A percentile compares a stretch with the other conserved stretches of the same genome.
Evolutionary conservation across 2,329 filamentous ascomycete genomes (phyloP).

Genomic region (Stachybotrys elegans): DNA sequence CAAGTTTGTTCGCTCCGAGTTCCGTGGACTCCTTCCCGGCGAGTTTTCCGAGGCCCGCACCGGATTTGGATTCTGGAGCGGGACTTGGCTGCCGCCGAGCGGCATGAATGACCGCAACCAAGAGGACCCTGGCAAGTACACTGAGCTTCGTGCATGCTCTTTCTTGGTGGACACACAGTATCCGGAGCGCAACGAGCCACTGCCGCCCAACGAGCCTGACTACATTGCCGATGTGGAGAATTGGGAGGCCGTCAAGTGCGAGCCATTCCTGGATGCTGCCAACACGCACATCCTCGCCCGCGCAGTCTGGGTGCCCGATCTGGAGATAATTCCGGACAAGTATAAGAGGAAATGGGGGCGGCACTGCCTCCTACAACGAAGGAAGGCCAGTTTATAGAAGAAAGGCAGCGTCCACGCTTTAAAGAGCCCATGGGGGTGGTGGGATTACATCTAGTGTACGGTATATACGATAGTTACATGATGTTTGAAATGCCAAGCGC

Average conservation of each 20-base stretch:
- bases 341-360: slow-evolving; percentile 76
- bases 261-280: slow-evolving; percentile 74
- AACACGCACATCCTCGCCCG: slow-evolving; percentile 70
- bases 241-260: slow-evolving; percentile 75
- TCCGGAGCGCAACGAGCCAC: slow-evolving; percentile 42
- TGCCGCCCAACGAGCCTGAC: slow-evolving; percentile 70
- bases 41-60: slow-evolving; percentile 74
- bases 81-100: slow-evolving; percentile 74
- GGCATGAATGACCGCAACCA: slow-evolving; percentile 92
- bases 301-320: slow-evolving; percentile 75
- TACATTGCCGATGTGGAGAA: slow-evolving; percentile 67
- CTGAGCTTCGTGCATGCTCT: slow-evolving; percentile 66
- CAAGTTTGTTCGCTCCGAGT: slow-evolving; percentile 89
- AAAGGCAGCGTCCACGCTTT: too few species aligned
- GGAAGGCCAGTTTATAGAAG: too few species aligned
- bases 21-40: slow-evolving; percentile 81
- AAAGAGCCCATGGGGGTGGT: too few species aligned
- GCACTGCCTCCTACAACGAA: slow-evolving; percentile 76
- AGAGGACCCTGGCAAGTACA: slow-evolving; percentile 85
- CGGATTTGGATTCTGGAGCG: slow-evolving; percentile 69
- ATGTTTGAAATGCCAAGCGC: too few species aligned
- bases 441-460: too few species aligned
- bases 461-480: too few species aligned
- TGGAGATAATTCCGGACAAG: slow-evolving; percentile 61
- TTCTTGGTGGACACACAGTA: slow-evolving; percentile 89